These are phyloP conservation scores for Lichenothelia convexa DNA, from an alignment of 495 filamentous ascomycete genomes.

Conservation along the genomic window DNA sequence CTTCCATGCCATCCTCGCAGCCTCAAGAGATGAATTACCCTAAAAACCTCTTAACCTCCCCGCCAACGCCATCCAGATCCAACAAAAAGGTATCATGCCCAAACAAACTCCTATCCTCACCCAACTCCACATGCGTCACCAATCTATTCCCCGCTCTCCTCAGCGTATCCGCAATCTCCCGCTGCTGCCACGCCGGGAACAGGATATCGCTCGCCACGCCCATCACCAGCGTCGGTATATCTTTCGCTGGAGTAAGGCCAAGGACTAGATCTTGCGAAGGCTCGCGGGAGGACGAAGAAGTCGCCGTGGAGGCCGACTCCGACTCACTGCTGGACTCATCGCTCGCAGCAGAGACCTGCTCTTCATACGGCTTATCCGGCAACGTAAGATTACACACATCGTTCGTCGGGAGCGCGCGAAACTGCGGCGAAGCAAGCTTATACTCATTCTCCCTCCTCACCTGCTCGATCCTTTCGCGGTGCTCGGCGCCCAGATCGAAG, in stretches of 20 bases:
- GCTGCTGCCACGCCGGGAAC: constrained; percentile 97
- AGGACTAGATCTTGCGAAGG: constrained; percentile 62
- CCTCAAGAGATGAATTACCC: too few relatives aligned
- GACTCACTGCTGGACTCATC: constrained; percentile 14
- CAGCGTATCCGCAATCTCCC: constrained; percentile 78
- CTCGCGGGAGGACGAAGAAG: constrained; percentile 9
- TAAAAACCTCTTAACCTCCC: constrained; percentile 61
- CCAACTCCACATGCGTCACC: constrained; percentile 77
- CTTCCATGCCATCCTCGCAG: too few relatives aligned
- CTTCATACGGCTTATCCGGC: constrained; percentile 70
- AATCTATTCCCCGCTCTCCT: constrained; percentile 52
- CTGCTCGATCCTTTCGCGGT: constrained; percentile 33
- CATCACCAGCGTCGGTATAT: constrained; percentile 71
- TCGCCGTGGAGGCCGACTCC: not conserved
- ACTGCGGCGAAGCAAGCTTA: constrained; percentile 20
- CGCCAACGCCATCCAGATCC: constrained; percentile 81
- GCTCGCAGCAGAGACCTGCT: too few relatives aligned
- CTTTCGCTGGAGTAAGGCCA: constrained; percentile 49
- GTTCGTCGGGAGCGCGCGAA: constrained; percentile 18
- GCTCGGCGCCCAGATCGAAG: constrained; percentile 68
- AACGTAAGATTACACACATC: constrained; percentile 64
- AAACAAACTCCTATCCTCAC: constrained; percentile 80
- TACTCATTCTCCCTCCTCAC: constrained; percentile 31
- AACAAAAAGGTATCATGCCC: constrained; percentile 94
- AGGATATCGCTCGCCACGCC: constrained; percentile 92